Percentiles rank a stretch among this genome's conserved stretches.
These are phyloP conservation scores for Vitis hybrid DNA, from an alignment of 177 flowering plant genomes.

Conservation along the genomic window DNA sequence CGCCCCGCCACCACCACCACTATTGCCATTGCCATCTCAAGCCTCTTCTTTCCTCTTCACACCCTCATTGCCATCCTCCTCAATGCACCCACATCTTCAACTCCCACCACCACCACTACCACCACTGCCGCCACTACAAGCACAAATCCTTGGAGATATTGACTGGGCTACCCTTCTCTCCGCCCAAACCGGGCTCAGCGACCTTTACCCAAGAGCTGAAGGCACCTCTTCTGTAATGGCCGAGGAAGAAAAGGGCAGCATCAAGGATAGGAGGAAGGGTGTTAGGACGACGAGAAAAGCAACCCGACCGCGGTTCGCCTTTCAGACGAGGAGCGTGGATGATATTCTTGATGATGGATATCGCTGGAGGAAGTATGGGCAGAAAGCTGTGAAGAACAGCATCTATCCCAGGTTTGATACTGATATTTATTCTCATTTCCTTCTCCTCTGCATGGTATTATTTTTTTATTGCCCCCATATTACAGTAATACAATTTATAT, in stretches of 20 bases:
- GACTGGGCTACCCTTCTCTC: conserved; percentile 47
- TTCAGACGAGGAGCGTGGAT: conserved; percentile 63
- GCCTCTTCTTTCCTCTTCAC: conserved; percentile 22
- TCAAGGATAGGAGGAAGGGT: conserved; percentile 22
- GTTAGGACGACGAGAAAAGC: conserved; percentile 34
- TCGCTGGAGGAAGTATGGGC: conserved; percentile 87
- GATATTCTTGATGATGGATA: conserved; percentile 88
- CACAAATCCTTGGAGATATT: conserved; percentile 24
- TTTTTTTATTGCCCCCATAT: too few relatives aligned
- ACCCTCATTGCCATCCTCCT: conserved; percentile 17
- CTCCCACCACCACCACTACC: conserved; percentile 7
- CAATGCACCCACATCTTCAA: conserved; percentile 11
- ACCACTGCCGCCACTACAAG: conserved; percentile 3
- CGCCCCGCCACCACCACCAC: conserved; percentile 4
- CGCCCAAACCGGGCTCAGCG: conserved; percentile 9
- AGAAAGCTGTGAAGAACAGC: conserved; percentile 81
- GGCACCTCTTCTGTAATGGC: neutral
- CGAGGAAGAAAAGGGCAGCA: conserved; percentile 10
- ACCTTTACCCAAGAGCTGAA: conserved; percentile 1
- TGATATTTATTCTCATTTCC: too few relatives aligned
- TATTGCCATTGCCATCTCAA: conserved; percentile 5
- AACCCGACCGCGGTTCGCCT: conserved; percentile 60
- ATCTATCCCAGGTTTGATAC: conserved; percentile 58
- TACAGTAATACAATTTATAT: too few relatives aligned
- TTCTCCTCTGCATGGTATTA: neutral